Base-by-base conservation (phyloP, 257 asterid species). In the Fraxinus excelsior region DNA sequence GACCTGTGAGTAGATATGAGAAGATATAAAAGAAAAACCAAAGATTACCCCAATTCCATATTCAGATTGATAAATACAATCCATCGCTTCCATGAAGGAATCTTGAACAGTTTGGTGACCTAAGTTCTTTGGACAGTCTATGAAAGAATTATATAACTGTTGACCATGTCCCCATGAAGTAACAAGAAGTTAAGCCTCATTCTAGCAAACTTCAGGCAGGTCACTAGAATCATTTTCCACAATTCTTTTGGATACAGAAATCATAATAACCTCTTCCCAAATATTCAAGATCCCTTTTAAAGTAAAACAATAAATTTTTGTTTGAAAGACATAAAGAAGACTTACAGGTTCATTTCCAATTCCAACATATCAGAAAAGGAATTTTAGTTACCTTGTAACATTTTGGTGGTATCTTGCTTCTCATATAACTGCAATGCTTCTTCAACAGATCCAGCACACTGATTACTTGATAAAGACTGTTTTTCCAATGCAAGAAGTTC, bases 341-440 rank as follows among this genome's bases (percentile, higher is more conserved):
- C 65, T 25, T 69, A 9, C 56, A 74, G 64, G 78, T 64, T 73
- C 13, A 44, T 72, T 69, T 19, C 3, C 16, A 29, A 19, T 18
- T n/a, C 34, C 44, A 71, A 46, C n/a, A 56, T 16, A 37, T 18
- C 34, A 37, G n/a, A 71, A 70, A 23, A 21, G 25, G 35, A 75
- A 81, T 16, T 76, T 34, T 75, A 71, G 60, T 60, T 78, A 88
- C 94, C 96, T 86, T 79, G 86, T 73, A 88, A 87, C 83, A 78
- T 78, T 34, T 85, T 80, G 74, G 79, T 53, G 69, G 62, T 72
- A 74, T 84, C 80, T 32, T 75, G 80, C 77, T 85, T 75, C 82
- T 86, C 84, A 79, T 86, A 88, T 58, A 88, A 56, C 82, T 88
- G 84, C 62, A 91, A 66, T 28, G 80, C 92, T 82, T 93, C 97